Percentiles rank a stretch among this genome's conserved stretches.
Conservation (phyloP, 2,329 filamentous ascomycete species). For the Pseudogymnoascus sp. region DNA sequence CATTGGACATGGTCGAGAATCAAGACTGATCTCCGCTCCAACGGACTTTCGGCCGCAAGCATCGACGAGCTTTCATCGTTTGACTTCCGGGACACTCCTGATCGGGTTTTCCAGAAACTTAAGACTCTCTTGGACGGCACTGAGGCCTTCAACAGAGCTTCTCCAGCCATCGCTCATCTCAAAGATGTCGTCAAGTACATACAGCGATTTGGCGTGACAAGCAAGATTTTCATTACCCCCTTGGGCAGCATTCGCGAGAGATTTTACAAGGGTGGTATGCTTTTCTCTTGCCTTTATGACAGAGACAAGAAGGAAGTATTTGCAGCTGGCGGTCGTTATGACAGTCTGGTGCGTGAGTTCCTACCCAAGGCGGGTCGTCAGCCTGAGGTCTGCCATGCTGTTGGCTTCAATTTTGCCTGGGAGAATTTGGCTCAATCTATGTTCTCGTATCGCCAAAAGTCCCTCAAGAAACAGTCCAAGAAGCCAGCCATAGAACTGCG, state of each 20-base stretch:
- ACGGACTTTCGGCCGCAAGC: constrained; percentile 80
- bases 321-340: constrained; percentile 89
- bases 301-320: constrained; percentile 77
- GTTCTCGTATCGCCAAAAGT: constrained; percentile 39
- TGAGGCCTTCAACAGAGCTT: constrained; percentile 65
- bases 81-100: constrained; percentile 66
- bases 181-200: constrained; percentile 70
- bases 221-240: constrained; percentile 77
- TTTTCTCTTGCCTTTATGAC: constrained; percentile 89
- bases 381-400: constrained; percentile 65
- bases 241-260: constrained; percentile 84
- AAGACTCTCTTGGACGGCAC: constrained; percentile 54
- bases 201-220: constrained; percentile 64
- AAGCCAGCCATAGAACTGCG: constrained; percentile 57
- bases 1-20: constrained; percentile 78
- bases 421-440: constrained; percentile 67
- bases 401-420: constrained; percentile 87
- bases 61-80: constrained; percentile 85
- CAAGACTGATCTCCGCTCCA: constrained; percentile 58
- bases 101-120: constrained; percentile 48
- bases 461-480: constrained; percentile 56
- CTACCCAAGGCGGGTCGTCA: constrained; percentile 59
- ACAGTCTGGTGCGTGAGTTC: constrained; percentile 78
- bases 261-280: constrained; percentile 76
- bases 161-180: constrained; percentile 71